These are phyloP conservation scores for Chlamydomonas urium DNA, from an alignment of 139 green algal species.

Conservation along the genomic window DNA sequence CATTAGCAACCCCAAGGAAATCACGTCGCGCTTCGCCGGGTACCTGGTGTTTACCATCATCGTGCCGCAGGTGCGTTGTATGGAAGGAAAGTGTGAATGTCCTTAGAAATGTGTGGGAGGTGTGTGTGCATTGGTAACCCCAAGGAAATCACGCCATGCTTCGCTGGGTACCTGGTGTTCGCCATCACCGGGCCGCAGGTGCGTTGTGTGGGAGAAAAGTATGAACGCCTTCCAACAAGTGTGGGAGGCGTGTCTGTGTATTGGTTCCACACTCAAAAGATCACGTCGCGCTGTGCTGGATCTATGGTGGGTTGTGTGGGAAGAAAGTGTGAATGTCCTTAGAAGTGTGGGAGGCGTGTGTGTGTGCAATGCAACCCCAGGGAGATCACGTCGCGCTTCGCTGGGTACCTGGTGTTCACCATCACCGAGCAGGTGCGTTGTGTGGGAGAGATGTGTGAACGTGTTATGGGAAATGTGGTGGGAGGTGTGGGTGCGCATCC, in stretches of 20 bases:
- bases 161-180: conserved; percentile 61
- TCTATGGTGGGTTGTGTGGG: neutral
- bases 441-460: too few species aligned
- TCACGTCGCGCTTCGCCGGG: conserved; percentile 58
- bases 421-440: conserved; percentile 75
- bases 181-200: conserved; percentile 62
- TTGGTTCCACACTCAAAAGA: neutral
- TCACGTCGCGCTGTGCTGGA: neutral
- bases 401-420: conserved; percentile 70
- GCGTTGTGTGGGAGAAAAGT: too few species aligned
- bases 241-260: too few species aligned
- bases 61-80: conserved; percentile 32
- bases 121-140: too few species aligned
- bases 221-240: too few species aligned
- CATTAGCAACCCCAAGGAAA: conserved; percentile 80
- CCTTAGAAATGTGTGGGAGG: too few species aligned
- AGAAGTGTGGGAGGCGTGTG: conserved; percentile 56
- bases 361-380: conserved; percentile 87
- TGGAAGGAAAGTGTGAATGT: neutral
- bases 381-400: conserved; percentile 66
- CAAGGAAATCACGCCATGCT: too few species aligned
- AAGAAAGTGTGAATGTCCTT: neutral
- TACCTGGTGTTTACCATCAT: conserved; percentile 77
- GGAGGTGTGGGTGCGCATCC: neutral
- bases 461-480: too few species aligned